phyloP scores from a whole-genome alignment of 1,284 basidiomycete species.

The Chalciporus piperatoides region DNA sequence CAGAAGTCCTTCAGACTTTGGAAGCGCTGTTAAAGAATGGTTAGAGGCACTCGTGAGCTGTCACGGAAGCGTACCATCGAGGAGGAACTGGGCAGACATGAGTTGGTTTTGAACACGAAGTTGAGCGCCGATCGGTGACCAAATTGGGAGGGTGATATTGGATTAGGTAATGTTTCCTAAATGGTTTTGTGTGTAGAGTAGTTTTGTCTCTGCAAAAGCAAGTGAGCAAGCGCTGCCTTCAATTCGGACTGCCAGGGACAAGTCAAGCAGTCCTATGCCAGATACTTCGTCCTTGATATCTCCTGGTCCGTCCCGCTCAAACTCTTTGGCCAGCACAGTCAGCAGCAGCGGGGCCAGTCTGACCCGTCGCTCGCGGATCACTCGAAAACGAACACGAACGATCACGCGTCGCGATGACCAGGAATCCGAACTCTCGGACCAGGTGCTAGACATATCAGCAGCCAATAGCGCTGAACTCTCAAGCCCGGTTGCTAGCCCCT shows the following conservation, averaged over 20 bases:
- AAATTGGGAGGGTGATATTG: conserved; percentile 5
- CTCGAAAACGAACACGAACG: conserved; percentile 32
- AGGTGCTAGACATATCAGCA: conserved; percentile 29
- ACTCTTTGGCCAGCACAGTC: conserved; percentile 41
- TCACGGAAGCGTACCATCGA: conserved; percentile 22
- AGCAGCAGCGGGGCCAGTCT: conserved; percentile 35
- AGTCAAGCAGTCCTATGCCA: conserved; percentile 27
- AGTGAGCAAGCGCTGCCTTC: conserved; percentile 9
- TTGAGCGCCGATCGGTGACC: conserved; percentile 17
- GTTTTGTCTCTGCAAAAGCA: conserved; percentile 26
- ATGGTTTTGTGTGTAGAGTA: conserved; percentile 10
- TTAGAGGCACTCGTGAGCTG: not conserved
- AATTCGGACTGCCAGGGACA: conserved; percentile 19
- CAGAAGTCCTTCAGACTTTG: conserved; percentile 63
- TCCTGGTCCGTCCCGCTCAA: conserved; percentile 38
- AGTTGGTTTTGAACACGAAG: not conserved
- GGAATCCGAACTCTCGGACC: conserved; percentile 13
- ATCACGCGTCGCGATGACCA: conserved; percentile 26
- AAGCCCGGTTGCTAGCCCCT: conserved; percentile 5
- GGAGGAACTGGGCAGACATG: conserved; percentile 14
- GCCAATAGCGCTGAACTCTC: conserved; percentile 18
- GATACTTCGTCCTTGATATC: conserved; percentile 28
- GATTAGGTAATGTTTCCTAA: conserved; percentile 31
- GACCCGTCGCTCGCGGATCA: conserved; percentile 32
- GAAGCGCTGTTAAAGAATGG: conserved; percentile 44